A percentile compares a stretch with the other conserved stretches of the same genome.
Evolutionary conservation across 768 basidiomycete genomes (phyloP).

Genomic region (Kwoniella heveanensis): DNA sequence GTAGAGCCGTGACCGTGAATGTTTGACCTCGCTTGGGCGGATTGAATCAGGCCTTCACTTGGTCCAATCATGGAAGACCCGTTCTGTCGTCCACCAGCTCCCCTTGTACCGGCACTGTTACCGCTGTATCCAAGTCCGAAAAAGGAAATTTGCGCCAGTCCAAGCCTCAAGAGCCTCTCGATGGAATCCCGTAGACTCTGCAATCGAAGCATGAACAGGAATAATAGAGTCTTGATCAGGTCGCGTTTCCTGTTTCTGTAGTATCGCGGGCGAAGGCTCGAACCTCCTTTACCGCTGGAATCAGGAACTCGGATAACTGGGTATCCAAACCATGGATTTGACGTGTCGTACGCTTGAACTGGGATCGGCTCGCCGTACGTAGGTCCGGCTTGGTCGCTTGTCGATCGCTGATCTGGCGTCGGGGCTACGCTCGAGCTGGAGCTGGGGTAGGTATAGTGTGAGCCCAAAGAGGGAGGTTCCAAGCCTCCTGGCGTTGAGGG

Average conservation of each 20-base stretch:
- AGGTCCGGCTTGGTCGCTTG: neutral
- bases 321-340: slow-evolving; percentile 56
- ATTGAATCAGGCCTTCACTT: slow-evolving; percentile 12
- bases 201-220: slow-evolving; percentile 51
- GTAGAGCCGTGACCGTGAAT: neutral
- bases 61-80: slow-evolving; percentile 5
- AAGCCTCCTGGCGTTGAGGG: slow-evolving; percentile 5
- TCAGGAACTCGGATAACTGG: slow-evolving; percentile 41
- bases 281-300: slow-evolving; percentile 11
- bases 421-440: neutral
- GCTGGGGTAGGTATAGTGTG: neutral
- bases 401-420: neutral
- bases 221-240: slow-evolving; percentile 52
- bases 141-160: slow-evolving; percentile 4
- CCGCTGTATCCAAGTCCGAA: neutral
- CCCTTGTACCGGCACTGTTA: neutral
- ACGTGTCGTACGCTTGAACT: slow-evolving; percentile 14
- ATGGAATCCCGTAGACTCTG: slow-evolving; percentile 38
- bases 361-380: neutral
- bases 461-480: slow-evolving; percentile 8
- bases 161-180: slow-evolving; percentile 36
- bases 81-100: neutral
- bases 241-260: slow-evolving; percentile 50
- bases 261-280: slow-evolving; percentile 40
- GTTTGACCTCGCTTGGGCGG: neutral